Base-by-base conservation (phyloP, 768 basidiomycete genomes). In the Lentinula boryana region DNA sequence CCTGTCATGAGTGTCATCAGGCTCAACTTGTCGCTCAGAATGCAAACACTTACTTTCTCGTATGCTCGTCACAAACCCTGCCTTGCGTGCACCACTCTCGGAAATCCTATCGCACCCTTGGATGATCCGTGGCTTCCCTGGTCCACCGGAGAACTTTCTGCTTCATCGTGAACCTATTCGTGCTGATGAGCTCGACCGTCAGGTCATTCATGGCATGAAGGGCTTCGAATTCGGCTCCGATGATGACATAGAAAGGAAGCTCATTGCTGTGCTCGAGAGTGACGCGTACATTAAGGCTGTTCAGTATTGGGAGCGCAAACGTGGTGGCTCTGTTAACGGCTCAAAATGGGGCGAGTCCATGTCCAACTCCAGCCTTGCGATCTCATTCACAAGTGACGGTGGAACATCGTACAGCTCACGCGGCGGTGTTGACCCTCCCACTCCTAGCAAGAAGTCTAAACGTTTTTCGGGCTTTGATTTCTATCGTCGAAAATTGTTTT, bases 391-490 rank as follows among this genome's bases (percentile, higher is more conserved):
- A 35, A 73, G 71, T 61, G 77, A 80, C 36, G 72, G 69, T 15
- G 72, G 57, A 10, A 58, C 57, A 15, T 46, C 57, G 15, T 50
- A 58, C 36, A 76, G 72, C 56, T 66, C 74, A 6, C 67, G 70
- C 55, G 80, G 78, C 68, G 78, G 75, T 67, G 56, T 57, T 49
- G 60, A 56, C 23, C 68, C 72, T 15, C 69, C 72, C 16, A 79
- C 79, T 3, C 78, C 81, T 2, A 49, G 31, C 60, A 84, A 86
- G 75, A 89, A 88, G 68, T 78, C 80, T 21, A 91, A 88, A 69
- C 83, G 96, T n/a, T 98, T 98, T 71, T 94, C 91, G 12, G 96
- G 89, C 2, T 91, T 99, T 68, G 95, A 97, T 68, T 97, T 94
- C 68, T 96, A 95, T 69, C 84, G 91, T 41, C 84, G 89, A 68